phyloP scores from a whole-genome alignment of 352 stramenopile genomes.

The Globisporangium heterothallicum region DNA sequence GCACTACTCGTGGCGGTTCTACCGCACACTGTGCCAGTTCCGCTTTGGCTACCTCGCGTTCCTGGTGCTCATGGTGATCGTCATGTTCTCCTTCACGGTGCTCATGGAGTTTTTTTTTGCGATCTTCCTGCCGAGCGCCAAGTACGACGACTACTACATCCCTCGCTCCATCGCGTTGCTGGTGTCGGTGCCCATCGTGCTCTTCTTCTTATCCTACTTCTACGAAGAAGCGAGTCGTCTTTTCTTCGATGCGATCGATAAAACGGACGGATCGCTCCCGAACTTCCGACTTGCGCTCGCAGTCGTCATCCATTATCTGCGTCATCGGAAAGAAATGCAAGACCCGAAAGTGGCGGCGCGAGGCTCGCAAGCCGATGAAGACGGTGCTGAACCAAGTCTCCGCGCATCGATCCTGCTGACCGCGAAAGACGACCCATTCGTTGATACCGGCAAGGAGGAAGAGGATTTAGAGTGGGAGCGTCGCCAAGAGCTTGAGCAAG shows the following conservation, averaged over 20 bases:
- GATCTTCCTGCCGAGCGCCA: slow-evolving; percentile 75
- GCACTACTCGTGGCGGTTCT: slow-evolving; percentile 51
- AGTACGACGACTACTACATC: slow-evolving; percentile 63
- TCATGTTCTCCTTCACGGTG: slow-evolving; percentile 82
- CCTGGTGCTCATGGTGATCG: slow-evolving; percentile 75
- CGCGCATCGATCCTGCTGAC: slow-evolving; percentile 28
- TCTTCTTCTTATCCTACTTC: slow-evolving; percentile 80
- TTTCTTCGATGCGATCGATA: slow-evolving; percentile 72
- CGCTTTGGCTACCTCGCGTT: slow-evolving; percentile 77
- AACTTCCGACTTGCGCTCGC: slow-evolving; percentile 76
- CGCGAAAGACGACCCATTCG: slow-evolving; percentile 49
- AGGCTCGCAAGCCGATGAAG: background rate
- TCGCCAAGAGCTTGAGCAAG: slow-evolving; percentile 23
- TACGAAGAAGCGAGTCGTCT: slow-evolving; percentile 66
- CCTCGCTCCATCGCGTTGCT: slow-evolving; percentile 51
- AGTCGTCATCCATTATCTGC: slow-evolving; percentile 75
- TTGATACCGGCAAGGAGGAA: slow-evolving; percentile 50
- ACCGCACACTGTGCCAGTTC: slow-evolving; percentile 68
- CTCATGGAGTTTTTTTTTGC: slow-evolving; percentile 86
- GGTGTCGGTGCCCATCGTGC: slow-evolving; percentile 47
- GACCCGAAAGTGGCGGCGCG: slow-evolving; percentile 5
- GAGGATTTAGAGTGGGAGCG: slow-evolving; percentile 41
- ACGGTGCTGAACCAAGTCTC: background rate
- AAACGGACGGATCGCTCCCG: slow-evolving; percentile 55
- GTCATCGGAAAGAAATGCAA: slow-evolving; percentile 59